These are phyloP conservation scores for Penicillium pancosmium DNA, from an alignment of 495 filamentous ascomycete species.

Conservation along the genomic window DNA sequence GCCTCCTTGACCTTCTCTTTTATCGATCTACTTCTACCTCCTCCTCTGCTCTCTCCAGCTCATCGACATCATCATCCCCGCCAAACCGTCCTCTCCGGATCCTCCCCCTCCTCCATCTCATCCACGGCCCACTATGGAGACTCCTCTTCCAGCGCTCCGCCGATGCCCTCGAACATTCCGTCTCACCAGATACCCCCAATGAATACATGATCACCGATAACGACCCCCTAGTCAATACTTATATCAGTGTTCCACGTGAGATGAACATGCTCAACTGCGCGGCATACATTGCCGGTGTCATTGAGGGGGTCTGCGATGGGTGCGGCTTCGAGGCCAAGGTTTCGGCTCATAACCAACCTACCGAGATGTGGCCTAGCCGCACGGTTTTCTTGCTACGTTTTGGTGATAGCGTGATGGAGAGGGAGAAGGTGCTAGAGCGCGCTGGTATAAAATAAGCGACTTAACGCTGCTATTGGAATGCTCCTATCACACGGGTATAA, in stretches of 20 bases:
- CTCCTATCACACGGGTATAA: neutral
- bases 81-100: conserved; percentile 83
- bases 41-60: conserved; percentile 83
- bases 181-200: conserved; percentile 75
- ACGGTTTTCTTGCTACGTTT: conserved; percentile 96
- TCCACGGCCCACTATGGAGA: conserved; percentile 86
- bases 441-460: conserved; percentile 47
- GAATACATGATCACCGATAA: conserved; percentile 99
- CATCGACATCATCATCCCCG: conserved; percentile 64
- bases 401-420: conserved; percentile 81
- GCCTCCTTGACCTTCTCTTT: conserved; percentile 92
- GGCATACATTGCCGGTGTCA: conserved; percentile 90
- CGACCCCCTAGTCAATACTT: conserved; percentile 91
- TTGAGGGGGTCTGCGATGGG: conserved; percentile 94
- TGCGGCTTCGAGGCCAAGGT: conserved; percentile 86
- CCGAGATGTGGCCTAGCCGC: conserved; percentile 89
- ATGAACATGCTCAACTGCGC: conserved; percentile 97
- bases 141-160: conserved; percentile 90
- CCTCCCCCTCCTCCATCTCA: conserved; percentile 89
- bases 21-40: conserved; percentile 60
- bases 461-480: neutral
- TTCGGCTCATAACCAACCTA: conserved; percentile 83
- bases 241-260: conserved; percentile 88
- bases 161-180: conserved; percentile 86
- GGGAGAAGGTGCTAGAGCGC: conserved; percentile 72